Base-by-base conservation (phyloP, 768 basidiomycete species). In the Boletus reticulatus region DNA sequence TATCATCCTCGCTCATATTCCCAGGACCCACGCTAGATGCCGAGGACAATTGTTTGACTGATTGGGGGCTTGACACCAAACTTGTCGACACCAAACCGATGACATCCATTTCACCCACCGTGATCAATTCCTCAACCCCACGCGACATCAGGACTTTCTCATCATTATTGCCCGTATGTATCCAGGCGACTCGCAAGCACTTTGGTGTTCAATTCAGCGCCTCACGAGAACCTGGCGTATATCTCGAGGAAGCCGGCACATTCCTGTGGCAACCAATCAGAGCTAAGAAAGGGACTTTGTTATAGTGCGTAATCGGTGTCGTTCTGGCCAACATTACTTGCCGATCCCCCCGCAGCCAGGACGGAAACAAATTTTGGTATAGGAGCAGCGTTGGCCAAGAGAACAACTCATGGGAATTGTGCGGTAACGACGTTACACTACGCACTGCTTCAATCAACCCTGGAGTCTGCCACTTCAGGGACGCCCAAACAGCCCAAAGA, bases 131-230 rank as follows among this genome's bases (percentile, higher is more conserved):
- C 27, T 29, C 27, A 29, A 5, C 27, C 27, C 27, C 9, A 29
- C 27, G 27, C 27, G 32, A 48, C 14, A 4, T 45, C 11, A 50
- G 20, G n/a, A 16, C 48, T 29, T 9, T 24, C 16, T 29, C 31
- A 24, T 11, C 27, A 8, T 14, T 19, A 19, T 2, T 12, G 13
- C 48, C 57, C 10, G 11, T 24, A 8, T 39, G 57, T 36, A 32
- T 50, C 13, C 37, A 45, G n/a, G 57, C 50, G 9, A 53, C 52
- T 3, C 16, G 36, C 43, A 58, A 41, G 20, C 50, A 50, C 43
- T 53, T 53, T 11, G 32, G 20, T 6, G 57, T 38, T 42, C 27
- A 27, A 32, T 58, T 50, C 10, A 22, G 48, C 19, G 17, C 46
- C 10, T 12, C 13, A 36, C 37, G 52, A 32, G 52, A 53, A 39